These are phyloP conservation scores for Gorgonomyces haynaldii DNA, from an alignment of 192 early-diverging fungal genomes.

Conservation along the genomic window DNA sequence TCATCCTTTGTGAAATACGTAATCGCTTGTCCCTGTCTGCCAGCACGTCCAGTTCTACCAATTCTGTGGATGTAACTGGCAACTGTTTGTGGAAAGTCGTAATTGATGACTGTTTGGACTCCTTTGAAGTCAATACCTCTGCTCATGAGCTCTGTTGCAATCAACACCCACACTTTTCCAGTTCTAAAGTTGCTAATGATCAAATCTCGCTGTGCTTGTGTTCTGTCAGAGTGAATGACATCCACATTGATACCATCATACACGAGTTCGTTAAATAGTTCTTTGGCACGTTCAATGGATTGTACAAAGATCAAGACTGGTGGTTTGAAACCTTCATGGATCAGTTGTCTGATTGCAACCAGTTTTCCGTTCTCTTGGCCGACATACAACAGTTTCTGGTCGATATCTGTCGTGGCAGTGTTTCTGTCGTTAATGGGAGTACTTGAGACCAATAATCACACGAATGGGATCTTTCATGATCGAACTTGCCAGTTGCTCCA, in stretches of 20 bases:
- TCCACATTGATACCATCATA: constrained; percentile 98
- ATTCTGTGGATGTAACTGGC: constrained; percentile 94
- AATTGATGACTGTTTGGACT: constrained; percentile 95
- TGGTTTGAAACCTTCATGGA: constrained; percentile 70
- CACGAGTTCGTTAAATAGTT: constrained; percentile 89
- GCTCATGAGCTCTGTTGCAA: constrained; percentile 93
- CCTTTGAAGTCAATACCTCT: constrained; percentile 99
- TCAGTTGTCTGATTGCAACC: constrained; percentile 78
- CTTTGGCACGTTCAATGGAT: constrained; percentile 92
- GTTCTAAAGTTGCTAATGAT: constrained; percentile 79
- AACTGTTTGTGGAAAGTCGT: constrained; percentile 89
- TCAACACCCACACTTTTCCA: constrained; percentile 90
- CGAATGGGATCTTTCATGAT: constrained; percentile 86
- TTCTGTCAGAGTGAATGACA: constrained; percentile 93
- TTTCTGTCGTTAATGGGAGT: constrained; percentile 39
- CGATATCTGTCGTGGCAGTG: constrained; percentile 82
- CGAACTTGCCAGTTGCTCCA: constrained; percentile 82
- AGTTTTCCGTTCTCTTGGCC: constrained; percentile 92
- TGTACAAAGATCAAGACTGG: constrained; percentile 95
- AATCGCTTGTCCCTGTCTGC: constrained; percentile 73
- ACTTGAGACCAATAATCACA: constrained; percentile 77
- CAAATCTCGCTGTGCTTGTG: constrained; percentile 81
- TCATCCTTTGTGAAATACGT: constrained; percentile 94
- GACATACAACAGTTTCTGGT: constrained; percentile 80
- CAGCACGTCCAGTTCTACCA: constrained; percentile 97